phyloP scores from a whole-genome alignment of 805 yeast species.

The Blastobotrys attinorum region DNA sequence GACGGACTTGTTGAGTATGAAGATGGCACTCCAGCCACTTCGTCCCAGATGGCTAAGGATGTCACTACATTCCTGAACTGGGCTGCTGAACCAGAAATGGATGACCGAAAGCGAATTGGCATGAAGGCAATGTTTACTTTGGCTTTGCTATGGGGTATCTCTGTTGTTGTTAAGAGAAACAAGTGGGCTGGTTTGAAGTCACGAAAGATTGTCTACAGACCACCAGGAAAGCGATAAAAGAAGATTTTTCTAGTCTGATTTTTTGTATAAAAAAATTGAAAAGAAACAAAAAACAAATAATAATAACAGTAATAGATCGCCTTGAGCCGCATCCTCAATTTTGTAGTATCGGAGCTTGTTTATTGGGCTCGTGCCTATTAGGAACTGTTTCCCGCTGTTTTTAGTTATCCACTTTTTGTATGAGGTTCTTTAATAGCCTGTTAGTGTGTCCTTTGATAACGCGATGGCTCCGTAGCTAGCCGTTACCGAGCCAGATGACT shows the following conservation, averaged over 20 bases:
- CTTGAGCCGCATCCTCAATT: too few relatives aligned
- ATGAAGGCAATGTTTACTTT: slow-evolving; percentile 79
- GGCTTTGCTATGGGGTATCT: slow-evolving; percentile 69
- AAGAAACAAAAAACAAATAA: too few relatives aligned
- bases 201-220: slow-evolving; percentile 88
- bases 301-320: too few relatives aligned
- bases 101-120: slow-evolving; percentile 95
- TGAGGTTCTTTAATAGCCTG: too few relatives aligned
- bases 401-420: too few relatives aligned
- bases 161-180: slow-evolving; percentile 93
- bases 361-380: too few relatives aligned
- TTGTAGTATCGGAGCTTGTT: too few relatives aligned
- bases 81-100: slow-evolving; percentile 98
- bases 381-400: too few relatives aligned
- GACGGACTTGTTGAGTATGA: slow-evolving; percentile 97
- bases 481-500: too few relatives aligned
- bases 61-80: slow-evolving; percentile 93
- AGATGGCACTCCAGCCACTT: slow-evolving; percentile 97
- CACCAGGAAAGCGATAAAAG: slow-evolving; percentile 58
- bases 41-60: slow-evolving; percentile 99
- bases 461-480: too few relatives aligned
- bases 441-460: too few relatives aligned
- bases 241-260: too few relatives aligned
- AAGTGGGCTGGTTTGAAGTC: slow-evolving; percentile 95
- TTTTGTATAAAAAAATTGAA: background rate